Conservation (phyloP, 23 red algal species). For the Cyanidium caldarium region DNA sequence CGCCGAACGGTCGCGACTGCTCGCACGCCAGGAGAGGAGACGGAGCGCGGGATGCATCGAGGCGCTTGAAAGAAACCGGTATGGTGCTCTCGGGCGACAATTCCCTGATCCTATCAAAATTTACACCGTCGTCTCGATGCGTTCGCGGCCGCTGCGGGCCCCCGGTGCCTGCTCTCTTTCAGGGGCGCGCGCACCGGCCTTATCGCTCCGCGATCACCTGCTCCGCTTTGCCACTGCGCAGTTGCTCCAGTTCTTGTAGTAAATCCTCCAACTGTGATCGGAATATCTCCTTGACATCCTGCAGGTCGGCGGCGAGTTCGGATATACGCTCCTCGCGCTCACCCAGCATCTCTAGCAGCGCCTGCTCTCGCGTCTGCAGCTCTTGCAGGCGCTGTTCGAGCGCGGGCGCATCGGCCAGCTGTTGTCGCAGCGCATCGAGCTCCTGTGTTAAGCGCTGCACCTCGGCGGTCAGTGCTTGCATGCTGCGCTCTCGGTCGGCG, state of each 20-base stretch:
- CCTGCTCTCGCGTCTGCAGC: slow-evolving; percentile 24
- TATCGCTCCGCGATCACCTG: too few relatives aligned
- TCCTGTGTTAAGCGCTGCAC: slow-evolving; percentile 27
- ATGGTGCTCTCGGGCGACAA: too few relatives aligned
- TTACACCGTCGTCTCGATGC: too few relatives aligned
- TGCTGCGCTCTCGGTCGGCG: slow-evolving; percentile 25
- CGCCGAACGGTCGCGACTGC: too few relatives aligned
- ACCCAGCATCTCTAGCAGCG: slow-evolving; percentile 39
- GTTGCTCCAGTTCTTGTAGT: slow-evolving; percentile 28
- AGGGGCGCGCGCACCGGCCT: too few relatives aligned
- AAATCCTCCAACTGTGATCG: slow-evolving; percentile 68
- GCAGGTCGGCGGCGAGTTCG: slow-evolving; percentile 60
- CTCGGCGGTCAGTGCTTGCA: slow-evolving; percentile 28
- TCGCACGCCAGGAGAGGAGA: too few relatives aligned
- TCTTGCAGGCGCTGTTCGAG: slow-evolving; percentile 20
- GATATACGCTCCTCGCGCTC: slow-evolving; percentile 66
- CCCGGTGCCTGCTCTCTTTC: too few relatives aligned
- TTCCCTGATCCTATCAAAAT: too few relatives aligned
- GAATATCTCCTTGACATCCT: slow-evolving; percentile 69
- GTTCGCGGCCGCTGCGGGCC: too few relatives aligned
- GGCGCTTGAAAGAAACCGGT: too few relatives aligned
- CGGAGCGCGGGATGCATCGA: too few relatives aligned
- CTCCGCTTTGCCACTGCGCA: neutral
- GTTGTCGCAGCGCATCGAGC: slow-evolving; percentile 17
- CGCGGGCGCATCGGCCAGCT: slow-evolving; percentile 16